These are phyloP conservation scores for Clarireedia hainanense DNA, from an alignment of 2,329 filamentous ascomycete species.

Conservation along the genomic window DNA sequence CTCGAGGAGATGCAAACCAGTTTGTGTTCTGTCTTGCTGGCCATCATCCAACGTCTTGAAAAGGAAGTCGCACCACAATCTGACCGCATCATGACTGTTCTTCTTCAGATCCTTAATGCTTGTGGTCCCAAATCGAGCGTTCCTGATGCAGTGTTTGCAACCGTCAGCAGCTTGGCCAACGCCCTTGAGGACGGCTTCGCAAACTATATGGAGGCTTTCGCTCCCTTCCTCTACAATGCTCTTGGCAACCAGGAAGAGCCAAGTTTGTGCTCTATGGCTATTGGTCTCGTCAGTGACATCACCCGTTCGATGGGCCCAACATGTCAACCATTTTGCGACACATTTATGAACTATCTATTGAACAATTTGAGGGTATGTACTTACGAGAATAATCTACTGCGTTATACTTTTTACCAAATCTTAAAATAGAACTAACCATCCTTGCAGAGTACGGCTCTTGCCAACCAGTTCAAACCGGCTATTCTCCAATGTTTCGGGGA, in stretches of 20 bases:
- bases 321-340: conserved; percentile 90
- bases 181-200: conserved; percentile 87
- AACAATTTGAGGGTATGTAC: conserved; percentile 73
- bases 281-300: conserved; percentile 94
- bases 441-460: conserved; percentile 66
- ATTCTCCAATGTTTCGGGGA: conserved; percentile 98
- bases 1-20: conserved; percentile 98
- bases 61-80: conserved; percentile 84
- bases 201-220: conserved; percentile 96
- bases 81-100: conserved; percentile 86
- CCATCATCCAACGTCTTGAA: conserved; percentile 86
- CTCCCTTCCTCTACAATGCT: conserved; percentile 86
- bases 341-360: conserved; percentile 96
- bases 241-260: conserved; percentile 94
- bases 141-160: conserved; percentile 87
- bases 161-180: conserved; percentile 84
- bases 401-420: conserved; percentile 11
- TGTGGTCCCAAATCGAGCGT: conserved; percentile 84
- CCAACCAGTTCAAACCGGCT: conserved; percentile 95
- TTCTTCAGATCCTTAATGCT: conserved; percentile 71
- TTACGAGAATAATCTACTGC: not conserved
- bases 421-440: not conserved
- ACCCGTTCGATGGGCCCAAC: conserved; percentile 83
- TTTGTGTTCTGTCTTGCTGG: conserved; percentile 81
- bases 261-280: conserved; percentile 90